Percentiles rank a stretch among this genome's conserved stretches.
These are phyloP conservation scores for Bolboschoenoplectus hybrid DNA, from an alignment of 202 grass and related monocot species.

Conservation along the genomic window DNA sequence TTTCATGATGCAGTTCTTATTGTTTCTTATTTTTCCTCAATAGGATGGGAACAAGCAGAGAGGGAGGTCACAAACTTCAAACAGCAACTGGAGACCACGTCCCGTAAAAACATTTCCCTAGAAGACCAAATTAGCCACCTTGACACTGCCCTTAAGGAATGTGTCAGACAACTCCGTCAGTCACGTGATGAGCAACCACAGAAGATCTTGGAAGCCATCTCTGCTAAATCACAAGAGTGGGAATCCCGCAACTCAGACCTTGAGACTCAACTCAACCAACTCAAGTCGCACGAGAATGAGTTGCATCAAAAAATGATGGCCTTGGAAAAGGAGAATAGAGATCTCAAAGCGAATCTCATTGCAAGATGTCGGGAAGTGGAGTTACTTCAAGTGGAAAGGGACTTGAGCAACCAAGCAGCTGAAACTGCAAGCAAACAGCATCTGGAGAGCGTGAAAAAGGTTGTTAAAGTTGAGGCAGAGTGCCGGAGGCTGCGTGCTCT, in stretches of 20 bases:
- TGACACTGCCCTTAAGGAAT: conserved; percentile 92
- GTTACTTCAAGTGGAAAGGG: conserved; percentile 69
- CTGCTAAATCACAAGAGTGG: conserved; percentile 54
- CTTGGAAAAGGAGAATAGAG: conserved; percentile 64
- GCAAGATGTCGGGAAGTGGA: conserved; percentile 56
- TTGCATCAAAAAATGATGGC: conserved; percentile 57
- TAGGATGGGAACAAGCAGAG: conserved; percentile 98
- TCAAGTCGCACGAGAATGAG: conserved; percentile 52
- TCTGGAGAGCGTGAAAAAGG: conserved; percentile 83
- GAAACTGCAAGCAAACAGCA: conserved; percentile 96
- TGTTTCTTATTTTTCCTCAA: conserved; percentile 31
- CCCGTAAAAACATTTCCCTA: conserved; percentile 66
- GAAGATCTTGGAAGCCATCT: conserved; percentile 59
- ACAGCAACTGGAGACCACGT: conserved; percentile 63
- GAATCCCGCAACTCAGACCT: conserved; percentile 59
- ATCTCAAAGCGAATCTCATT: conserved; percentile 58
- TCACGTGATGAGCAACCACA: conserved; percentile 76
- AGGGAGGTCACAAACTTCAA: conserved; percentile 73
- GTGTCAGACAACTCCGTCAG: conserved; percentile 87
- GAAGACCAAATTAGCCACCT: conserved; percentile 75
- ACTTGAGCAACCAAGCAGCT: conserved; percentile 86
- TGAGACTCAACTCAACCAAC: conserved; percentile 53
- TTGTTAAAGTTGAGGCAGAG: conserved; percentile 79
- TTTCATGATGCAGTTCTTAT: conserved; percentile 20
- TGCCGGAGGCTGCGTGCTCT: conserved; percentile 64